Evolutionary conservation across 192 early-diverging fungal species (phyloP).

Genomic region (Lunasporangiospora selenospora): DNA sequence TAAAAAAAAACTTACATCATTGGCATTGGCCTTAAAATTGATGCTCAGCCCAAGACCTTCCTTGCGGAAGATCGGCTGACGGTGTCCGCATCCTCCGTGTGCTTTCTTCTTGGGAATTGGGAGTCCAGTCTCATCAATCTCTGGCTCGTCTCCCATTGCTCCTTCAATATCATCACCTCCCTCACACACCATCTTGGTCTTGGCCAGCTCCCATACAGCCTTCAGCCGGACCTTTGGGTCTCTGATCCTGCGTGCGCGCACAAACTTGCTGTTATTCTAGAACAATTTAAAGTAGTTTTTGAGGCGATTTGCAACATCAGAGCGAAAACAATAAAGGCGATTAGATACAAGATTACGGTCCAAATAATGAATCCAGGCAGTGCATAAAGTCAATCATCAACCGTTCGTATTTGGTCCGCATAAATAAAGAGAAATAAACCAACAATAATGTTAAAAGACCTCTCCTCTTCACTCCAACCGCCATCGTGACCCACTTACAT

Average conservation of each 20-base stretch:
- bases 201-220: slow-evolving; percentile 89
- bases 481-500: slow-evolving; percentile 65
- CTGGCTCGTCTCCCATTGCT: slow-evolving; percentile 58
- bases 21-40: slow-evolving; percentile 51
- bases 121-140: slow-evolving; percentile 49
- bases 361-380: too few relatives aligned
- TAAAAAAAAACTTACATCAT: slow-evolving; percentile 23
- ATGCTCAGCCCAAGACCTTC: slow-evolving; percentile 76
- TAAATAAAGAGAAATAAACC: too few relatives aligned
- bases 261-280: slow-evolving; percentile 73
- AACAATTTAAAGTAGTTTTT: neutral
- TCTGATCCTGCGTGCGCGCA: slow-evolving; percentile 64
- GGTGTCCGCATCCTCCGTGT: slow-evolving; percentile 87
- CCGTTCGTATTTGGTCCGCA: too few relatives aligned
- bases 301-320: neutral
- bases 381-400: too few relatives aligned
- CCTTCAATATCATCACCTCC: slow-evolving; percentile 68
- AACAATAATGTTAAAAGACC: too few relatives aligned
- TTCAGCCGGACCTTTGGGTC: slow-evolving; percentile 79
- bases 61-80: slow-evolving; percentile 85
- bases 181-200: slow-evolving; percentile 84
- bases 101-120: slow-evolving; percentile 61
- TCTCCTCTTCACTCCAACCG: too few relatives aligned
- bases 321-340: neutral
- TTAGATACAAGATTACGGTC: too few relatives aligned